Conservation (phyloP, 2,329 filamentous ascomycete species). For the Colletotrichum spaethianum region DNA sequence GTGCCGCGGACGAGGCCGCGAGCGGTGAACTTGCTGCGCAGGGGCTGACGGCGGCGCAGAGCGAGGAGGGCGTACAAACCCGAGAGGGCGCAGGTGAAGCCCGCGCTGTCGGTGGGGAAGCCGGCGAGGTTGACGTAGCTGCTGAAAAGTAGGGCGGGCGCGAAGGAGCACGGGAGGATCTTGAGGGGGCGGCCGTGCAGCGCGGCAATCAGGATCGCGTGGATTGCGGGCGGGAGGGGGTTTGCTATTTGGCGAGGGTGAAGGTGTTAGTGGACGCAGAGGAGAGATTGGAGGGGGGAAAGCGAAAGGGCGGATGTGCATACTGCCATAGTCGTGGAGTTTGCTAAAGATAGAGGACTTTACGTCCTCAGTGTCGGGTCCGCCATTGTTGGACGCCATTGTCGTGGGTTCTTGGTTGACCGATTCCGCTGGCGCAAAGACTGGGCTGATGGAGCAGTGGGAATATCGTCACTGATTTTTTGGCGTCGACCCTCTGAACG, state of each 20-base stretch:
- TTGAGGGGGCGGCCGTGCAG: slow-evolving; percentile 70
- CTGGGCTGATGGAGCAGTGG: background rate
- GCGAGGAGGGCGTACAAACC: slow-evolving; percentile 71
- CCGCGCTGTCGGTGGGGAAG: slow-evolving; percentile 70
- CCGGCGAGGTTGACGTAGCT: slow-evolving; percentile 73
- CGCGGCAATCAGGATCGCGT: slow-evolving; percentile 69
- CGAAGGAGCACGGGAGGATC: slow-evolving; percentile 63
- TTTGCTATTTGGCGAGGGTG: slow-evolving; percentile 56
- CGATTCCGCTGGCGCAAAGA: background rate
- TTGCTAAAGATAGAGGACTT: slow-evolving; percentile 35
- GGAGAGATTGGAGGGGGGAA: background rate
- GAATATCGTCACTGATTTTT: slow-evolving; percentile 31
- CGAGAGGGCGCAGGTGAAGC: slow-evolving; percentile 69
- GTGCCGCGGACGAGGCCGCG: slow-evolving; percentile 65
- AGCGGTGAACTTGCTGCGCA: slow-evolving; percentile 60
- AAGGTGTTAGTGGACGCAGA: slow-evolving; percentile 16
- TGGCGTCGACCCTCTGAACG: background rate
- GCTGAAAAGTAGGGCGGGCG: slow-evolving; percentile 68
- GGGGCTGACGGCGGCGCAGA: slow-evolving; percentile 60
- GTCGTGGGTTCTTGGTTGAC: background rate
- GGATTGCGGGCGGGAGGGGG: slow-evolving; percentile 67
- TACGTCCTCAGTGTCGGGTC: background rate
- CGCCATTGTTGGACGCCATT: slow-evolving; percentile 21
- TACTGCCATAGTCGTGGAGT: slow-evolving; percentile 66
- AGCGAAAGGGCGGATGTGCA: slow-evolving; percentile 47